Base-by-base conservation (phyloP, 208 protist genomes). In the Cochliopodium minus region DNA sequence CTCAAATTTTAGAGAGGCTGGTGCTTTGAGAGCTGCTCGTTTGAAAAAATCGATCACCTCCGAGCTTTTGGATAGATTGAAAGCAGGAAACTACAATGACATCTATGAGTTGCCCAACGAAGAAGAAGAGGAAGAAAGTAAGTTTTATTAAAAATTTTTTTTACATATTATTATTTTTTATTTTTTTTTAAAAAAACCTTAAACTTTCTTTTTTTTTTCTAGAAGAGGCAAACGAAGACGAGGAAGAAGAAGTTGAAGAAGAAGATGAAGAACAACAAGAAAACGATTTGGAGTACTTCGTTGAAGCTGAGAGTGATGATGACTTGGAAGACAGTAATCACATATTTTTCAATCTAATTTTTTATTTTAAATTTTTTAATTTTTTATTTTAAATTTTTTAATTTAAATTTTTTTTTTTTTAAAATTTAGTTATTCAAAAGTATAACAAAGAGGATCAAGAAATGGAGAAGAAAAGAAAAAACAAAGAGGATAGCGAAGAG, bases 21-120 rank as follows among this genome's bases (percentile, higher is more conserved):
- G 97, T 76, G 93, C 94, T 9, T 75, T 93, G 59, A 77, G 76
- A 6, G 92, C 92, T 1, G 94, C 95, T 9, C 79, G 87, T 26
- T 72, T 99, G 34, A 88, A 96, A 63, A 64, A 85, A 29, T 73
- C 87, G 52, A 95, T 99, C 62, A 86, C 96, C 68, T 88, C 91
- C 61, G 92, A 98, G 69, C 74, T 99, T 26, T 74, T 98, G 6
- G 82, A 90, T 4, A 78, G 92, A 42, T 77, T 98, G 40, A 76
- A 84, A 20, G 81, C 90, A 62, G 89, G 50, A 32, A 34, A 42
- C 0, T 55, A 55, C 30, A 23, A 23, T n/a, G 34, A 55, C 4
- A 13, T 55, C 4, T 55, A 55, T 43, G 9, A 55, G 20, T 5
- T 9, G n/a, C 1, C 38, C 10, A 15, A 55, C n/a, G 23, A 55